phyloP scores from a whole-genome alignment of 2,329 filamentous ascomycete species.

The Fusarium aywerte region DNA sequence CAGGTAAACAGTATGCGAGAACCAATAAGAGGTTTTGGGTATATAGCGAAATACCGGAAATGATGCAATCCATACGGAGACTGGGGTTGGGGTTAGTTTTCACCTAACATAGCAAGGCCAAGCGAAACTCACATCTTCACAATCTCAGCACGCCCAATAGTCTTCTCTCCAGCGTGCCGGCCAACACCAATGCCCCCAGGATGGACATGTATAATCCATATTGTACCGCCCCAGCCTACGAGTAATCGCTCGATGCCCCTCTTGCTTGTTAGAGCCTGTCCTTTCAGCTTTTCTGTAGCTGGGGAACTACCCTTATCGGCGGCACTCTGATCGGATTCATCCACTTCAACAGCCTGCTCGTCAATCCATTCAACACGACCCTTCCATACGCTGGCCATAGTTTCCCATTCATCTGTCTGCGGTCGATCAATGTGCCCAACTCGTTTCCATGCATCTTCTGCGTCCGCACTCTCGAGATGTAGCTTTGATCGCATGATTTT shows the following conservation, averaged over 20 bases:
- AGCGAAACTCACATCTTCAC: conserved; percentile 81
- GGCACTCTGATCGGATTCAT: conserved; percentile 64
- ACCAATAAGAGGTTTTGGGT: conserved; percentile 90
- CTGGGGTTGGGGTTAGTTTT: conserved; percentile 60
- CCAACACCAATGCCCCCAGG: conserved; percentile 74
- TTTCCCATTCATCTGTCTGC: conserved; percentile 87
- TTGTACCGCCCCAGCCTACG: conserved; percentile 94
- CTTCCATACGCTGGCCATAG: conserved; percentile 97
- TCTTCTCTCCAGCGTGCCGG: conserved; percentile 74
- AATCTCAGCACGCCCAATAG: conserved; percentile 85
- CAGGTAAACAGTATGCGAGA: conserved; percentile 86
- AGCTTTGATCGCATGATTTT: conserved; percentile 96
- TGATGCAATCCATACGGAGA: conserved; percentile 95
- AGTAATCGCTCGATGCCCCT: conserved; percentile 79
- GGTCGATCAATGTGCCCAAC: conserved; percentile 93
- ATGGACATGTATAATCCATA: conserved; percentile 95
- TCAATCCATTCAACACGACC: conserved; percentile 93
- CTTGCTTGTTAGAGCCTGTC: conserved; percentile 60
- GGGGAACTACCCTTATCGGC: conserved; percentile 54
- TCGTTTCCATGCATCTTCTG: conserved; percentile 90
- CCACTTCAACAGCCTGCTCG: conserved; percentile 78
- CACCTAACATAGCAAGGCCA: conserved; percentile 65
- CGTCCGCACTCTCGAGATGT: conserved; percentile 78
- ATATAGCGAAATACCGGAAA: conserved; percentile 97
- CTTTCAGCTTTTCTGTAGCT: conserved; percentile 59